Percentiles rank a stretch among this genome's conserved stretches.
Evolutionary conservation across 2,329 filamentous ascomycete genomes (phyloP).

Genomic region (Penicillium sp.): DNA sequence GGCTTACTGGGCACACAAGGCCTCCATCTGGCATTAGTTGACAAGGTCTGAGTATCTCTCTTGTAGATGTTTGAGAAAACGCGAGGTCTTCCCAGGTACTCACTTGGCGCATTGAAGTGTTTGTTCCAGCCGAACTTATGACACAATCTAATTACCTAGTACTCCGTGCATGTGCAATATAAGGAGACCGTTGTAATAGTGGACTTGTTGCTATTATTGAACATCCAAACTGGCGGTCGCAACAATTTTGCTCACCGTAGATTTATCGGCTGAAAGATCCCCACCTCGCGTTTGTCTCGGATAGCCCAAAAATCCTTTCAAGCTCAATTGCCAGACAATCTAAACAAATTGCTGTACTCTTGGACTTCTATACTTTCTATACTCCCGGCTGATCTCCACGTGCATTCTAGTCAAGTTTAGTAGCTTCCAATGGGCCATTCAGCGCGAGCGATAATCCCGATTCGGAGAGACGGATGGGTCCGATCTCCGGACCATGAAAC

Average conservation of each 20-base stretch:
- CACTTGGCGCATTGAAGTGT: background rate
- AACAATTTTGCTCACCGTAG: conserved; percentile 4
- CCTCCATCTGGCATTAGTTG: background rate
- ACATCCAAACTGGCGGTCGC: conserved; percentile 5
- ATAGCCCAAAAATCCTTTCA: background rate
- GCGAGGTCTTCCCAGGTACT: background rate
- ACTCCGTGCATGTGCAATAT: background rate
- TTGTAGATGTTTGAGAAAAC: background rate
- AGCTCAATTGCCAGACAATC: background rate
- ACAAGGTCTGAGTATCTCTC: background rate
- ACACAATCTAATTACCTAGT: background rate
- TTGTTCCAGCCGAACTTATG: background rate
- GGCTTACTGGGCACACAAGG: background rate
- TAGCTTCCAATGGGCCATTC: conserved; percentile 11
- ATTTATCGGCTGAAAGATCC: background rate
- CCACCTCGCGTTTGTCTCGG: background rate
- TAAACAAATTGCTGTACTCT: background rate
- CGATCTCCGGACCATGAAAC: conserved; percentile 20
- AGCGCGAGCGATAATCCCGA: conserved; percentile 4
- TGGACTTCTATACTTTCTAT: background rate
- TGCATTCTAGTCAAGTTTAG: conserved; percentile 8
- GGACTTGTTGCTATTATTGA: conserved; percentile 1
- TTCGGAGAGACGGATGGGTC: conserved; percentile 10
- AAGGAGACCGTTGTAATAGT: background rate
- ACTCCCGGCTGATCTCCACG: background rate